Percentiles rank a stretch among this genome's conserved stretches.
These are phyloP conservation scores for Rhodotorula toruloides DNA, from an alignment of 768 basidiomycete species.

Conservation along the genomic window DNA sequence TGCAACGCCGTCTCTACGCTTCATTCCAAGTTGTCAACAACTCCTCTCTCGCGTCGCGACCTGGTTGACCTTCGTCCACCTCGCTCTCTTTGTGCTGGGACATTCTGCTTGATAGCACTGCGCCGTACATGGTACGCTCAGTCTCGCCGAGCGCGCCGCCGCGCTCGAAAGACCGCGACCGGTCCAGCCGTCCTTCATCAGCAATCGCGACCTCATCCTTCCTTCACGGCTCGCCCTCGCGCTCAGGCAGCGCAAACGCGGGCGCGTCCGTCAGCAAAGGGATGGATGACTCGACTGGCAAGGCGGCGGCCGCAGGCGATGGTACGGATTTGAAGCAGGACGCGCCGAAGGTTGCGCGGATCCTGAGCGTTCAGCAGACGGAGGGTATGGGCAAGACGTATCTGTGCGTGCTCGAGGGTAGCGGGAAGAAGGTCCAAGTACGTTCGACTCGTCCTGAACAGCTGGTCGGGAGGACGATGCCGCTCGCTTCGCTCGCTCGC, in stretches of 20 bases:
- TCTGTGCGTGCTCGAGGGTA: neutral
- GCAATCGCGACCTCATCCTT: neutral
- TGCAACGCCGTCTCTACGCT: no score
- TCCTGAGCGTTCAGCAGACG: neutral
- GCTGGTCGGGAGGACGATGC: no score
- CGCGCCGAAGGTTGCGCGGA: neutral
- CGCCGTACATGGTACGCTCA: slow-evolving; percentile 4
- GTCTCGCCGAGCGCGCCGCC: neutral
- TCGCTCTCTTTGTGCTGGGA: neutral
- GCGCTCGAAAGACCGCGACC: neutral
- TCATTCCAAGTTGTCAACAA: no score
- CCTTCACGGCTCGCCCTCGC: no score
- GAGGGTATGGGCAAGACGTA: slow-evolving; percentile 7
- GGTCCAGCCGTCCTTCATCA: neutral
- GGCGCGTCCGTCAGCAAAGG: no score
- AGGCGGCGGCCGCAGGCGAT: no score
- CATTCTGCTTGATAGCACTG: neutral
- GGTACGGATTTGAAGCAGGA: no score
- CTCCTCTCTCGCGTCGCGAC: no score
- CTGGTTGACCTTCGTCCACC: no score
- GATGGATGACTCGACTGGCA: neutral
- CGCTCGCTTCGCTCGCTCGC: neutral
- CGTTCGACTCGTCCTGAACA: neutral
- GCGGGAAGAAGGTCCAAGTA: slow-evolving; percentile 21
- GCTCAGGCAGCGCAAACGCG: no score